phyloP scores from a whole-genome alignment of 148 eudicot species.

The Heliamphora exappendiculata region DNA sequence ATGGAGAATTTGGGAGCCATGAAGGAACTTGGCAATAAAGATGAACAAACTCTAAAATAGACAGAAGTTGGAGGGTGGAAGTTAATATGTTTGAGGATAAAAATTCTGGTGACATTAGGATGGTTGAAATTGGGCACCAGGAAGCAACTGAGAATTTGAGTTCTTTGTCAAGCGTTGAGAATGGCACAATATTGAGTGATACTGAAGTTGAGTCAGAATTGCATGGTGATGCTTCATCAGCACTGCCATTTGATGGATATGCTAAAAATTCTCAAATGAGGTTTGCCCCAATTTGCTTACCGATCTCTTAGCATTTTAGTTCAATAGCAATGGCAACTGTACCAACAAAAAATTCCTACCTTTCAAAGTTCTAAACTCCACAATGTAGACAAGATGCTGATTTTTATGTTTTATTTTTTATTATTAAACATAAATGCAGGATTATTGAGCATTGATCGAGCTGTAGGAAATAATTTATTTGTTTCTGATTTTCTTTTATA shows the following conservation, averaged over 20 bases:
- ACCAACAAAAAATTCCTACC: background rate
- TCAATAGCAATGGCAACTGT: background rate
- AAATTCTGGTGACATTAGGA: constrained; percentile 20
- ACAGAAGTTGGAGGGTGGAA: constrained; percentile 21
- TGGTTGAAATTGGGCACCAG: constrained; percentile 17
- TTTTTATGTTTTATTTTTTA: no score
- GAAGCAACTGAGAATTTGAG: constrained; percentile 65
- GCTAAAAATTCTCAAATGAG: constrained; percentile 32
- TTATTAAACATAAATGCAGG: no score
- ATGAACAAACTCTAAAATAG: constrained; percentile 9
- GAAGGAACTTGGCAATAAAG: constrained; percentile 20
- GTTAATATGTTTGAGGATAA: constrained; percentile 27
- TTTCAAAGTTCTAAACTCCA: background rate
- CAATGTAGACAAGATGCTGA: background rate
- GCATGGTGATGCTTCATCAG: constrained; percentile 24
- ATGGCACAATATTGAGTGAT: constrained; percentile 27
- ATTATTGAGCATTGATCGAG: no score
- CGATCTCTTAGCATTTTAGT: background rate
- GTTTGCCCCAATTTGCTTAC: constrained; percentile 18
- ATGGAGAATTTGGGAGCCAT: constrained; percentile 18
- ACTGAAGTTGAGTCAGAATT: no score
- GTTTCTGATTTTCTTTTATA: no score
- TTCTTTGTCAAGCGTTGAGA: constrained; percentile 45
- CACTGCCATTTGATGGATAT: constrained; percentile 26
- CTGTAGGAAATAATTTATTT: no score